A percentile compares a stretch with the other conserved stretches of the same genome.
These are phyloP conservation scores for Podospora comata DNA, from an alignment of 495 filamentous ascomycete species.

Conservation along the genomic window DNA sequence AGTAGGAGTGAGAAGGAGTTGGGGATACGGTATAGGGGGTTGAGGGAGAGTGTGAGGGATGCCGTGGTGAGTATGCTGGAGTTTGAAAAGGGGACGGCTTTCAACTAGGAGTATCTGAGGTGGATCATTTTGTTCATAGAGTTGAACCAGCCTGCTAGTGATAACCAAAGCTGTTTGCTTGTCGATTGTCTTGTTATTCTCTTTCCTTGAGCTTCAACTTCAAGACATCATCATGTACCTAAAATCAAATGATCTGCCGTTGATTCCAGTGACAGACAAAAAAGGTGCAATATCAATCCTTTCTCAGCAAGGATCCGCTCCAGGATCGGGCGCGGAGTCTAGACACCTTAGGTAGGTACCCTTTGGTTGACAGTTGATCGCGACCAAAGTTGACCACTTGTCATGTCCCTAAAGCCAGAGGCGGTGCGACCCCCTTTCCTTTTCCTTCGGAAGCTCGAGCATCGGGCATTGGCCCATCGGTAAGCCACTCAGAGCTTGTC, in stretches of 20 bases:
- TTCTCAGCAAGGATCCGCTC: not conserved
- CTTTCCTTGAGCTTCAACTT: too few species aligned
- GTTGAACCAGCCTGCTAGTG: too few species aligned
- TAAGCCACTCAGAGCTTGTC: not conserved
- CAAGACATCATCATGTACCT: too few species aligned
- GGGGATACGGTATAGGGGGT: conserved; percentile 37
- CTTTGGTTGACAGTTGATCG: not conserved
- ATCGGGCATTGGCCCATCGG: not conserved
- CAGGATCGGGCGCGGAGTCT: not conserved
- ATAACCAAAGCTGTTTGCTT: too few species aligned
- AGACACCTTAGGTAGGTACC: too few species aligned
- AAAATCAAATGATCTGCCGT: too few species aligned
- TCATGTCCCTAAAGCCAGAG: not conserved
- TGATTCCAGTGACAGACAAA: not conserved
- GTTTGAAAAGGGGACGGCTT: conserved; percentile 13
- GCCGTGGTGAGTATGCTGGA: conserved; percentile 34
- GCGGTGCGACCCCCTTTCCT: not conserved
- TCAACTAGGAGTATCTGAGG: not conserved
- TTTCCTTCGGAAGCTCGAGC: not conserved
- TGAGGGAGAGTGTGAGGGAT: conserved; percentile 41
- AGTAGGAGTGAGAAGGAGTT: conserved; percentile 33
- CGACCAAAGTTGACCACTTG: not conserved
- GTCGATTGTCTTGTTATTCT: too few species aligned
- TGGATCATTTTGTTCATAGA: too few species aligned
- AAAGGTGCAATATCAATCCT: not conserved